Percentiles rank a stretch among this genome's conserved stretches.
Conservation (phyloP, 2,329 filamentous ascomycete genomes). For the Fusarium heterosporum region DNA sequence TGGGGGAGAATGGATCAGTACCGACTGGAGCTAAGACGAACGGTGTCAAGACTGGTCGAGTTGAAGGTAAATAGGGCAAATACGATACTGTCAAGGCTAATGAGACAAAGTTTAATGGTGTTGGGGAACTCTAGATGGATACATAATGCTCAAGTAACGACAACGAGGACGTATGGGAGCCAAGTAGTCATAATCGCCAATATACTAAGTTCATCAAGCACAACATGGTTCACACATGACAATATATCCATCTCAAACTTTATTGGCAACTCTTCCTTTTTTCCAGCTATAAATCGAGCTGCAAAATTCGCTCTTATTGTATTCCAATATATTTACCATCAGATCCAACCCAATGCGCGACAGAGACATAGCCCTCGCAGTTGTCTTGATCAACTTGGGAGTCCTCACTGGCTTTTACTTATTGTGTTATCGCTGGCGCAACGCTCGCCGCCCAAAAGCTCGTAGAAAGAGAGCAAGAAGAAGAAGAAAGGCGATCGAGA, state of each 20-base stretch:
- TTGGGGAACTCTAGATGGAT: background rate
- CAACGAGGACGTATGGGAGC: background rate
- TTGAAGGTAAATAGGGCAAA: background rate
- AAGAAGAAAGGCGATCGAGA: no score
- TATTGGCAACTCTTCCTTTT: background rate
- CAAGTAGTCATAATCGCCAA: background rate
- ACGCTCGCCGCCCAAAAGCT: no score
- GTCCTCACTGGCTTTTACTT: no score
- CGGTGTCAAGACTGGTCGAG: background rate
- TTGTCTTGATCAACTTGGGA: no score
- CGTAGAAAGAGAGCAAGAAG: no score
- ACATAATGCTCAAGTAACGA: background rate
- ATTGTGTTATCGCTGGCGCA: no score
- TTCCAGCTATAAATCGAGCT: background rate
- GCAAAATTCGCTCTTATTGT: background rate
- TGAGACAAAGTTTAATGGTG: background rate
- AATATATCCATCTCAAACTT: background rate
- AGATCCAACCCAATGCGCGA: background rate
- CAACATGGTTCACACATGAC: background rate
- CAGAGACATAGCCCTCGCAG: no score
- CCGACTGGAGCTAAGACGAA: background rate
- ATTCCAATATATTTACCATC: background rate
- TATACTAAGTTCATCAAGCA: background rate
- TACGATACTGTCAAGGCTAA: background rate
- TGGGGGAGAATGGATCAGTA: conserved; percentile 9